Evolutionary conservation across 2,329 filamentous ascomycete genomes (phyloP).

Genomic region (Escovopsis sp.): DNA sequence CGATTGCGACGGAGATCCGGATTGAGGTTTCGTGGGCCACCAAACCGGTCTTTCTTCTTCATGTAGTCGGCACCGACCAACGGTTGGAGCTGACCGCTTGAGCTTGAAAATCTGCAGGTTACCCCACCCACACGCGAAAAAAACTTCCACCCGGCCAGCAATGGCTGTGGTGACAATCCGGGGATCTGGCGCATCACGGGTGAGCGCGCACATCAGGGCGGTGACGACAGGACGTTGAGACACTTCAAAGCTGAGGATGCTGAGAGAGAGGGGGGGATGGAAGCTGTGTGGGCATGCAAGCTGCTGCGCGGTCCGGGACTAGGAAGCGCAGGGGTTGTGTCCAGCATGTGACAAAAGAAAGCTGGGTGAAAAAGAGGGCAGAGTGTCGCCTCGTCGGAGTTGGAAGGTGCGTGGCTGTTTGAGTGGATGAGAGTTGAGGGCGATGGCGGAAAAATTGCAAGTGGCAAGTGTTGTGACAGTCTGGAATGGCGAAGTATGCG

Average conservation of each 20-base stretch:
- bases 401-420: conserved; percentile 12
- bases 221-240: conserved; percentile 19
- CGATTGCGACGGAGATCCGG: too few relatives aligned
- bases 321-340: conserved; percentile 8
- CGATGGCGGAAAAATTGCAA: conserved; percentile 6
- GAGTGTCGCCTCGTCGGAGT: conserved; percentile 6
- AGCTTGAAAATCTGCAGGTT: too few relatives aligned
- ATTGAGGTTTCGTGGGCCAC: too few relatives aligned
- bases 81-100: too few relatives aligned
- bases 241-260: conserved; percentile 13
- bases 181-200: neutral
- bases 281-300: neutral
- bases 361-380: conserved; percentile 2
- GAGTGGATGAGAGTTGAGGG: conserved; percentile 12
- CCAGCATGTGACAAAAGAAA: conserved; percentile 8
- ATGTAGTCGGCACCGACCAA: too few relatives aligned
- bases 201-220: conserved; percentile 13
- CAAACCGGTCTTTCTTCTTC: too few relatives aligned
- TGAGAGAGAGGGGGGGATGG: conserved; percentile 5
- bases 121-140: too few relatives aligned
- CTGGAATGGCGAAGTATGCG: too few relatives aligned
- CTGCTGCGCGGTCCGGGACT: conserved; percentile 3
- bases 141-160: neutral
- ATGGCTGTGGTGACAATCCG: neutral
- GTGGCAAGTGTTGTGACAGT: neutral